A percentile compares a stretch with the other conserved stretches of the same genome.
These are phyloP conservation scores for Carex myosuroides DNA, from an alignment of 176 grass and related monocot genomes.

Conservation along the genomic window DNA sequence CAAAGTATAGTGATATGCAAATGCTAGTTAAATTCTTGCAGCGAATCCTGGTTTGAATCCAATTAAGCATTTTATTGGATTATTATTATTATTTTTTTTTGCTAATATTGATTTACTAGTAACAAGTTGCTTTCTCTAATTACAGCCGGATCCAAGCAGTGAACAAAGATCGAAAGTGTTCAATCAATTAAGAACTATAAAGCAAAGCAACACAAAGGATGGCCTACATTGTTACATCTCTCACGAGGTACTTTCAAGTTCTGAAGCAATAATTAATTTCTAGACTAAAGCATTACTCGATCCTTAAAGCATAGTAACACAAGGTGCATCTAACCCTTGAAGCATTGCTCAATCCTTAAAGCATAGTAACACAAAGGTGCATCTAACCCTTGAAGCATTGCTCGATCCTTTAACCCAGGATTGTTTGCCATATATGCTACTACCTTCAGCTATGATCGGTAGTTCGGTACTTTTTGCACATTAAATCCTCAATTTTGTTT, in stretches of 20 bases:
- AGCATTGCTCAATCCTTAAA: background rate
- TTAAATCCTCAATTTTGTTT: background rate
- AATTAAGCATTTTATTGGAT: background rate
- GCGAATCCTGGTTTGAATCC: background rate
- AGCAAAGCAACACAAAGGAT: slow-evolving; percentile 39
- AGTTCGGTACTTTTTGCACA: background rate
- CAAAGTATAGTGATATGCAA: background rate
- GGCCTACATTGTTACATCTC: slow-evolving; percentile 22
- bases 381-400: background rate
- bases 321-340: background rate
- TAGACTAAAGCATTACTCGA: background rate
- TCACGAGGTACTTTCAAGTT: slow-evolving; percentile 42
- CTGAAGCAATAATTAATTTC: background rate
- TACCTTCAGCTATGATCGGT: background rate
- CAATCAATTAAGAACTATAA: slow-evolving; percentile 39
- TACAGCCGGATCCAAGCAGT: slow-evolving; percentile 54
- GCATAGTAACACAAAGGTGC: background rate
- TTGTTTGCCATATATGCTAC: background rate
- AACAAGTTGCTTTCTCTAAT: slow-evolving; percentile 20
- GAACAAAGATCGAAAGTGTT: slow-evolving; percentile 39
- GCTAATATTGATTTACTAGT: background rate
- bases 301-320: background rate
- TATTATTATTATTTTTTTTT: background rate
- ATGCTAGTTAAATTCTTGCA: background rate
- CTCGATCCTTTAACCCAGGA: background rate